Conservation (phyloP, 2,329 filamentous ascomycete genomes). For the Penicillium sp. region DNA sequence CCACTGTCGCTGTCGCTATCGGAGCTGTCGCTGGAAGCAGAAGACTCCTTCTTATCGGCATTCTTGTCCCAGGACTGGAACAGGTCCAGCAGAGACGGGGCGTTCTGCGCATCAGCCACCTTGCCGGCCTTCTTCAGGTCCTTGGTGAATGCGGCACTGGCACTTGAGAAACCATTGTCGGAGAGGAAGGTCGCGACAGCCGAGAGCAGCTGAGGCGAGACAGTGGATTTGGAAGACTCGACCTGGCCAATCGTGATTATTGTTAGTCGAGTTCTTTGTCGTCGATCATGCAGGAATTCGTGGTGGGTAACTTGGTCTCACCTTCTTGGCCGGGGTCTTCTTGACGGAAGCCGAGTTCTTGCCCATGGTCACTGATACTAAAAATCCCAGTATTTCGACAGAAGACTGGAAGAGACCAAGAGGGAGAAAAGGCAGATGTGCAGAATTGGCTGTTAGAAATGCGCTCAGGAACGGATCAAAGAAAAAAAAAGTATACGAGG, state of each 20-base stretch:
- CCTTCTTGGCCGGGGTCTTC: slow-evolving; percentile 31
- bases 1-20: slow-evolving; percentile 31
- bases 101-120: slow-evolving; percentile 30
- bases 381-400: neutral
- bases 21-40: slow-evolving; percentile 22
- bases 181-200: slow-evolving; percentile 70
- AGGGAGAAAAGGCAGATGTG: neutral
- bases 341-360: slow-evolving; percentile 28
- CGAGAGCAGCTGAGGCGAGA: slow-evolving; percentile 65
- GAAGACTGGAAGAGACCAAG: slow-evolving; percentile 3
- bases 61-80: slow-evolving; percentile 24
- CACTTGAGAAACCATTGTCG: slow-evolving; percentile 66
- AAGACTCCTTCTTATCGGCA: slow-evolving; percentile 20
- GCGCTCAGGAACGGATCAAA: slow-evolving; percentile 27
- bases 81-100: slow-evolving; percentile 42
- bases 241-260: slow-evolving; percentile 20
- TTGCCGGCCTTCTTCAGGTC: slow-evolving; percentile 53
- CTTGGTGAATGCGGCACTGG: slow-evolving; percentile 66
- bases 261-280: slow-evolving; percentile 14
- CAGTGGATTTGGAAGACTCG: slow-evolving; percentile 28
- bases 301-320: slow-evolving; percentile 1
- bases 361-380: slow-evolving; percentile 30
- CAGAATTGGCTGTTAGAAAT: slow-evolving; percentile 10
- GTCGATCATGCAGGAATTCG: slow-evolving; percentile 2
- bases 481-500: slow-evolving; percentile 23